Conservation (phyloP, 129 eudicot genomes). For the Flaveria ramosissima region DNA sequence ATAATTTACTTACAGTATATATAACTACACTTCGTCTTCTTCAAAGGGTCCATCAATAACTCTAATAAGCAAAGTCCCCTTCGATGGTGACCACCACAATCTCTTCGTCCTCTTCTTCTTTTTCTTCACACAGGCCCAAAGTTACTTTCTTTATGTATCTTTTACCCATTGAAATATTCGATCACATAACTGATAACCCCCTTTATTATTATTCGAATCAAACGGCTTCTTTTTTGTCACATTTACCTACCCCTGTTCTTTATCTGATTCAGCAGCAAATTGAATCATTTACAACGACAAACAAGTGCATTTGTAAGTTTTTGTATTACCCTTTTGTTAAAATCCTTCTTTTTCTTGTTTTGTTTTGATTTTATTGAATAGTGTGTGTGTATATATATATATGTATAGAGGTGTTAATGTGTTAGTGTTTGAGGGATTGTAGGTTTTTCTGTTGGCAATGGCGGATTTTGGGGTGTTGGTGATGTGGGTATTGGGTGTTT, state of each 20-base stretch:
- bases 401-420: no score
- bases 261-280: background rate
- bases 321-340: no score
- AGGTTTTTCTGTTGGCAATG: slow-evolving; percentile 24
- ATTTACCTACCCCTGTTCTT: background rate
- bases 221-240: slow-evolving; percentile 22
- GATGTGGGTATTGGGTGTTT: slow-evolving; percentile 24
- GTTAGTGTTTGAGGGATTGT: no score
- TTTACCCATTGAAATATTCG: background rate
- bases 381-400: no score
- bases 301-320: background rate
- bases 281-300: background rate
- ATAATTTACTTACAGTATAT: no score
- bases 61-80: no score
- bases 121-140: slow-evolving; percentile 6
- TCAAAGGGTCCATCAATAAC: no score
- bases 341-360: no score
- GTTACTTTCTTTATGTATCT: slow-evolving; percentile 6
- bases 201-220: background rate
- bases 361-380: no score
- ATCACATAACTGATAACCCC: slow-evolving; percentile 6
- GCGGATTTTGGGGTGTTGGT: slow-evolving; percentile 30
- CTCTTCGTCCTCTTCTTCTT: no score
- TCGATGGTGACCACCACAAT: no score
- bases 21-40: no score